Conservation (phyloP, 345 rosid genomes). For the Gossypium sturtianum region DNA sequence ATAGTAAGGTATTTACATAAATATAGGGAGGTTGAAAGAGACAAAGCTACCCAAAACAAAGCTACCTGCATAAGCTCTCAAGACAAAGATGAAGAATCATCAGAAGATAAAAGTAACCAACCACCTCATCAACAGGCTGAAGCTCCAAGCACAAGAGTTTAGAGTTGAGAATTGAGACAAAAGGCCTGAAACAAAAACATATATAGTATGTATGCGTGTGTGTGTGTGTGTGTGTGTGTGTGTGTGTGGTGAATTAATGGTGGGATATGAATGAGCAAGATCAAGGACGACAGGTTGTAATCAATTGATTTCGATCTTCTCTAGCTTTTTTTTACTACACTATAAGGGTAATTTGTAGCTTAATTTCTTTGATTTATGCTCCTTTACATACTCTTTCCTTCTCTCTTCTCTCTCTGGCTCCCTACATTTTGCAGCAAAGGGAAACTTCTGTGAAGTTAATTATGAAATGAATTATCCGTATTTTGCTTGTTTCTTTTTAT, state of each 20-base stretch:
- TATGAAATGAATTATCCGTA: background rate
- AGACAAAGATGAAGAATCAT: slow-evolving; percentile 28
- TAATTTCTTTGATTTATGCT: background rate
- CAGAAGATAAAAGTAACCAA: background rate
- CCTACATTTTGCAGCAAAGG: background rate
- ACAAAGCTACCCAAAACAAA: slow-evolving; percentile 39
- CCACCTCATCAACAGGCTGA: slow-evolving; percentile 16
- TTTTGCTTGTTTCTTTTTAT: background rate
- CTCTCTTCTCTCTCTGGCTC: background rate
- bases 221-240: background rate
- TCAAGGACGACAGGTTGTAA: background rate
- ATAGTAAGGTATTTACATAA: slow-evolving; percentile 52
- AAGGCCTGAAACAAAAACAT: background rate
- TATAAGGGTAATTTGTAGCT: slow-evolving; percentile 12
- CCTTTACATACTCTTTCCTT: slow-evolving; percentile 1
- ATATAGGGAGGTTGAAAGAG: slow-evolving; percentile 58
- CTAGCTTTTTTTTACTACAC: background rate
- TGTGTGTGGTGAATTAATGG: background rate
- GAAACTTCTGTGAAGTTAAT: background rate
- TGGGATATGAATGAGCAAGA: background rate
- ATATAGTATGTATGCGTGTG: background rate
- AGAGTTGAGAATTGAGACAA: background rate
- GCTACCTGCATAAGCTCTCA: background rate
- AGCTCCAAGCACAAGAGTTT: slow-evolving; percentile 4
- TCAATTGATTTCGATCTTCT: slow-evolving; percentile 13